Evolutionary conservation across 2,329 filamentous ascomycete genomes (phyloP).

Genomic region (Monilinia polystroma): DNA sequence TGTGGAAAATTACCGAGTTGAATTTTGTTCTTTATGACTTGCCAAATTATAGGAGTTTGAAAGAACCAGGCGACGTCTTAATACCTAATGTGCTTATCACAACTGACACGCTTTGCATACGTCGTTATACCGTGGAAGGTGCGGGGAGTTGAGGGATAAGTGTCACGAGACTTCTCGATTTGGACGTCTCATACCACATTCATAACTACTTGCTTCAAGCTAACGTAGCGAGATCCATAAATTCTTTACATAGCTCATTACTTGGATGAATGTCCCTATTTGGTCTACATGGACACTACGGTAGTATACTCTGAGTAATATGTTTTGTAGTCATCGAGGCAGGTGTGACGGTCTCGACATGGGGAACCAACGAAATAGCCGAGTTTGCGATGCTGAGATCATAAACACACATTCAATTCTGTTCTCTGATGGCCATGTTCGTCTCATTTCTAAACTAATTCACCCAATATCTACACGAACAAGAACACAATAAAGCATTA

Average conservation of each 20-base stretch:
- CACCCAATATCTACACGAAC: background rate
- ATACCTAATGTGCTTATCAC: background rate
- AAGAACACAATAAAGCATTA: background rate
- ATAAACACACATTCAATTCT: no score
- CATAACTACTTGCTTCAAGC: background rate
- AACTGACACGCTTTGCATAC: no score
- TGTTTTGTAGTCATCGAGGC: background rate
- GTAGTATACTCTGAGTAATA: background rate
- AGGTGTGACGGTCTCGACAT: background rate
- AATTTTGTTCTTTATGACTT: background rate
- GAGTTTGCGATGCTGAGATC: no score
- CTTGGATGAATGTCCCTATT: background rate
- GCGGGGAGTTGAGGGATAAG: conserved; percentile 20
- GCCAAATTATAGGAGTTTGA: background rate
- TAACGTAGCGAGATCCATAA: background rate
- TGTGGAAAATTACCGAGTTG: background rate
- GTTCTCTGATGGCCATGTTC: no score
- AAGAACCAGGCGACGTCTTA: background rate
- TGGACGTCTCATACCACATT: background rate
- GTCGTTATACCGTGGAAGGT: background rate
- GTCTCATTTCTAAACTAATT: no score
- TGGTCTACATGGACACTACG: no score
- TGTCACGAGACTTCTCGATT: conserved; percentile 14
- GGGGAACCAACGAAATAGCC: background rate
- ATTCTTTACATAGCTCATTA: no score